phyloP scores from a whole-genome alignment of 1,284 basidiomycete genomes.

The Pseudozyma sp. region DNA sequence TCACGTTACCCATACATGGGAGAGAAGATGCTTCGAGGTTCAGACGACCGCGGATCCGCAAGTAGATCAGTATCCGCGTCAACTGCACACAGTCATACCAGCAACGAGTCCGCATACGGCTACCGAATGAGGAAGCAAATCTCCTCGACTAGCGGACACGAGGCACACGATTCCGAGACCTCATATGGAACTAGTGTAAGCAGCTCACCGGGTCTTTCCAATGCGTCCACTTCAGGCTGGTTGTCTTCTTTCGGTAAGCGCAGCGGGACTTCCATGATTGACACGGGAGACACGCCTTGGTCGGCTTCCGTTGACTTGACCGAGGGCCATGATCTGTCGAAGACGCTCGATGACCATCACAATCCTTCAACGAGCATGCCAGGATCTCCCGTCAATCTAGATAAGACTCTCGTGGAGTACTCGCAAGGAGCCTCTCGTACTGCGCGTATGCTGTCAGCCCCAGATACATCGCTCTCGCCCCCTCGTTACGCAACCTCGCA shows the following conservation, averaged over 20 bases:
- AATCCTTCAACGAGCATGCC: conserved; percentile 6
- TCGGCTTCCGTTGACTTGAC: conserved; percentile 14
- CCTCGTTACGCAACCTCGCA: not conserved
- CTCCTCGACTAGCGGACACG: conserved; percentile 24
- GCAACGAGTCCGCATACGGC: conserved; percentile 31
- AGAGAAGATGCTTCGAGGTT: conserved; percentile 19
- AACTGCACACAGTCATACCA: conserved; percentile 33
- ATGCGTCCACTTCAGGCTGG: conserved; percentile 20
- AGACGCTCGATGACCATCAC: not conserved
- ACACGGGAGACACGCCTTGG: conserved; percentile 19
- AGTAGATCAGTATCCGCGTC: conserved; percentile 43
- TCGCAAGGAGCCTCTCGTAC: not conserved
- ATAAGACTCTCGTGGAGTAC: conserved; percentile 9
- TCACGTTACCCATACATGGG: conserved; percentile 10
- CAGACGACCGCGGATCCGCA: conserved; percentile 10
- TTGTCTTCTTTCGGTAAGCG: conserved; percentile 14
- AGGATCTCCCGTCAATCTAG: conserved; percentile 14
- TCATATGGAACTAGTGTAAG: conserved; percentile 45
- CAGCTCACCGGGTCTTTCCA: conserved; percentile 31
- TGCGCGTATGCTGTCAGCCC: conserved; percentile 15
- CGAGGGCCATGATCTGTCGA: not conserved
- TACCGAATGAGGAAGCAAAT: conserved; percentile 35
- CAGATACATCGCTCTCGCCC: conserved; percentile 11
- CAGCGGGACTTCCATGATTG: conserved; percentile 6
- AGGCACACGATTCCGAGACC: conserved; percentile 43